Evolutionary conservation across 768 basidiomycete genomes (phyloP).

Genomic region (Cystobasidium tubakii): DNA sequence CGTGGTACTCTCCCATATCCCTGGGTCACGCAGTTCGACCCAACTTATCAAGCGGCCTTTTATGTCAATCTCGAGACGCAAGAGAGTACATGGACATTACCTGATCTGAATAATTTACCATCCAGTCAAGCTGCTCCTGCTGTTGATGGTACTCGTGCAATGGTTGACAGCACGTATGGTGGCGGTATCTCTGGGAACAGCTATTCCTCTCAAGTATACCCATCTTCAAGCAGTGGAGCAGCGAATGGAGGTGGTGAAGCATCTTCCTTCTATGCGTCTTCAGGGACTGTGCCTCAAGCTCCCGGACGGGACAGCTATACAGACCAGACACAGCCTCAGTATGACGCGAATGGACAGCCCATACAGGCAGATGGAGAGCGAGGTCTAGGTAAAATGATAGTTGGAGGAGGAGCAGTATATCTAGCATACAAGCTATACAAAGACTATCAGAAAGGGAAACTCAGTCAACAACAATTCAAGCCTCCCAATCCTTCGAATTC

Average conservation of each 20-base stretch:
- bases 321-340: conserved; percentile 5
- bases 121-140: not conserved
- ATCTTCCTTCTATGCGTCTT: conserved; percentile 2
- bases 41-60: conserved; percentile 35
- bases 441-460: conserved; percentile 11
- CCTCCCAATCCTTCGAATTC: not conserved
- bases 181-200: not conserved
- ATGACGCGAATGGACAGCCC: conserved; percentile 7
- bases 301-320: not conserved
- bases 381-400: conserved; percentile 24
- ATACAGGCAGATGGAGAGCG: conserved; percentile 15
- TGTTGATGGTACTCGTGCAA: not conserved
- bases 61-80: conserved; percentile 37
- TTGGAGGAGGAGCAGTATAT: conserved; percentile 17
- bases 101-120: not conserved
- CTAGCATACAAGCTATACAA: conserved; percentile 31
- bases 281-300: conserved; percentile 1
- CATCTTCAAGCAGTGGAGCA: not conserved
- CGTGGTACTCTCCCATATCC: conserved; percentile 37
- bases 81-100: conserved; percentile 9
- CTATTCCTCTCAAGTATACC: not conserved
- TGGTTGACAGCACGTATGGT: not conserved
- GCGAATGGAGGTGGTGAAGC: not conserved
- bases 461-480: not conserved
- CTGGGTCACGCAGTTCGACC: conserved; percentile 37